Evolutionary conservation across 805 yeast genomes (phyloP), one percentile per base, ranked within the genome.

Genomic region (Myxozyma neotropica): DNA sequence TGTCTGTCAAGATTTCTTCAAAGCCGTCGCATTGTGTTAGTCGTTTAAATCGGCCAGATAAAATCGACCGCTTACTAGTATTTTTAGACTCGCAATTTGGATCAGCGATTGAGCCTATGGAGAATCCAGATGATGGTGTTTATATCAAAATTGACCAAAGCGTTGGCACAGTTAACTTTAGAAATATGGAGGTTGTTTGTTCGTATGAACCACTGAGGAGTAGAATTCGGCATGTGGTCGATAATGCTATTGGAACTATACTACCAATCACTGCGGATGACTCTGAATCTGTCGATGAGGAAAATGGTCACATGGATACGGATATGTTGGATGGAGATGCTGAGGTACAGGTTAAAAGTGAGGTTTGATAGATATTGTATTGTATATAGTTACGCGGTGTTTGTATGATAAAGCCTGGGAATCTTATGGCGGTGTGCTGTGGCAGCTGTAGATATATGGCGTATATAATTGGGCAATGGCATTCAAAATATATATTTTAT

Each of bases 31-130:
- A 62, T 29, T 36, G 36, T 8, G 71, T 72, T 43, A 57, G 61
- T 3, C 75, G 74, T 42, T 61, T 61, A 1, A 64, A 62, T 21
- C 51, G 64, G n/a, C 51, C 42, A 31, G 72, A 70, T 23, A 63
- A 66, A 17, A 38, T 42, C 19, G 75, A 77, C 21, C 80, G 89
- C 58, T 81, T 94, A 10, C 71, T 82, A 1, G 77, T 83, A 12
- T 76, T 94, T 45, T 76, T 94, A 51, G 77, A 78, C 49, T 91
- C 94, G 0, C 99, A 94, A 69, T 94, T 94, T 75, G 99, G 98
- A 15, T 89, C 87, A 24, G 74, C 91, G 73, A 77, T 57, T 74
- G 76, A 55, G 68, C 62, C 61, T 13, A 47, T 53, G 55, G 53
- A 58, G 27, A 43, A 54, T 38, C 60, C 67, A 1, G 59, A 63